Evolutionary conservation across 305 asterid species (phyloP), one percentile per base, ranked within the genome.

Genomic region (Caryopteris hybrid): DNA sequence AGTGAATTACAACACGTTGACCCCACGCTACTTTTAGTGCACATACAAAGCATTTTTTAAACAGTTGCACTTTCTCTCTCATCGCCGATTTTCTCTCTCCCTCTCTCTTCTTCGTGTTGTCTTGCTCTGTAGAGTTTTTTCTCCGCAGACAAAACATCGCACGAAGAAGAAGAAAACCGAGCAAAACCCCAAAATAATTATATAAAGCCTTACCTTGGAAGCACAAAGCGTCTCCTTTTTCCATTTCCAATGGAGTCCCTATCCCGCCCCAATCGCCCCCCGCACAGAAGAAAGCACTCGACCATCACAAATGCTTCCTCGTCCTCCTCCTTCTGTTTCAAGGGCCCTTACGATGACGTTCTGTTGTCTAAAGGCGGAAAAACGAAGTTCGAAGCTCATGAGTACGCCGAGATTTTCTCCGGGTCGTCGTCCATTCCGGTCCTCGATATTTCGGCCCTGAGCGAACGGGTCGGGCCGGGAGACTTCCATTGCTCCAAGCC

Each of bases 371-470:
- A 41, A 3, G 72, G 81, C 23, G 76, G 69, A 2, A 78, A 70
- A 9, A 25, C 62, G 55, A 75, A 50, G 67, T 66, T 76, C 41
- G 76, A 72, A 21, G 80, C 75, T 46, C 81, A 58, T 31, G 97
- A 90, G 55, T 91, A 87, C 68, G 78, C 78, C 1, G 97, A 94
- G 88, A 87, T 91, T 69, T 94, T 94, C 74, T 62, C 85, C 46
- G 88, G 78, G 3, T 67, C 82, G 4, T 68, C 85, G 21, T 86
- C 96, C 76, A 89, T 91, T 71, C 97, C 97, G 69, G 88, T 88
- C 71, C 88, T 94, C 74, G 96, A 90, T 68, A 85, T 88, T 27
- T 77, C 95, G 53, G 76, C 66, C 2, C 65, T 91, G 41, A 85
- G 73, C 20, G 84, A 72, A 7, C 77, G 66, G 73, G 72, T 45